Conservation (phyloP, 768 basidiomycete species). For the Pisolithus marmoratus region DNA sequence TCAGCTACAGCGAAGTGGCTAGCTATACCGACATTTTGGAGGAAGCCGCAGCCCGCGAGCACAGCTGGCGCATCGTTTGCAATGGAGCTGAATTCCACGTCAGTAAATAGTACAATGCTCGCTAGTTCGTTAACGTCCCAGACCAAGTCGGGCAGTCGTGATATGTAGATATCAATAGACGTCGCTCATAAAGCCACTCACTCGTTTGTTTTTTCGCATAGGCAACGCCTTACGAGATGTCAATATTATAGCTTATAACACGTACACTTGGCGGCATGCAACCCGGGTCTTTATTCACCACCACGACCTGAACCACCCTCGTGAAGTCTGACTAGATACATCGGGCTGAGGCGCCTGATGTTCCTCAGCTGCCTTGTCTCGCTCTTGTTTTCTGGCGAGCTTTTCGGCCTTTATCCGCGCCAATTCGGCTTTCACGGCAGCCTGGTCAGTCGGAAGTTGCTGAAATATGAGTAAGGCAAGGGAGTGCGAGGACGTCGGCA, state of each 20-base stretch:
- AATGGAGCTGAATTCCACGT: conserved; percentile 22
- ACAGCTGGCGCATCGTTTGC: conserved; percentile 24
- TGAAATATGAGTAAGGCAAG: conserved; percentile 22
- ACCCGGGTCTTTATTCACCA: conserved; percentile 10
- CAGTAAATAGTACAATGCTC: conserved; percentile 8
- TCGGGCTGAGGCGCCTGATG: conserved; percentile 10
- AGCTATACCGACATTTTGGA: conserved; percentile 42
- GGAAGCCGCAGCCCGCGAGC: conserved; percentile 25
- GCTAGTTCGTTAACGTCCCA: neutral
- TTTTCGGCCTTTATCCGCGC: conserved; percentile 66
- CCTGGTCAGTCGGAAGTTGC: conserved; percentile 63
- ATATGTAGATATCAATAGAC: conserved; percentile 12
- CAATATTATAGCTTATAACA: neutral
- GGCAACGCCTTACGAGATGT: neutral
- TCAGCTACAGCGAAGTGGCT: conserved; percentile 46
- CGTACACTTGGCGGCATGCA: neutral
- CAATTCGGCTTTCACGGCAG: conserved; percentile 60
- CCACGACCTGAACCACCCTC: conserved; percentile 23
- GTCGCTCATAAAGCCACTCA: conserved; percentile 1
- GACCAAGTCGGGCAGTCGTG: neutral
- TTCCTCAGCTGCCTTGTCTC: conserved; percentile 35
- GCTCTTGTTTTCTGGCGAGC: conserved; percentile 37
- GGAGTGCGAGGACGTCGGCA: neutral
- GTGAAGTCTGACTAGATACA: conserved; percentile 14
- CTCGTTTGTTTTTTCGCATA: neutral